Base-by-base conservation (phyloP, 257 asterid species). In the Jacaranda copaia region DNA sequence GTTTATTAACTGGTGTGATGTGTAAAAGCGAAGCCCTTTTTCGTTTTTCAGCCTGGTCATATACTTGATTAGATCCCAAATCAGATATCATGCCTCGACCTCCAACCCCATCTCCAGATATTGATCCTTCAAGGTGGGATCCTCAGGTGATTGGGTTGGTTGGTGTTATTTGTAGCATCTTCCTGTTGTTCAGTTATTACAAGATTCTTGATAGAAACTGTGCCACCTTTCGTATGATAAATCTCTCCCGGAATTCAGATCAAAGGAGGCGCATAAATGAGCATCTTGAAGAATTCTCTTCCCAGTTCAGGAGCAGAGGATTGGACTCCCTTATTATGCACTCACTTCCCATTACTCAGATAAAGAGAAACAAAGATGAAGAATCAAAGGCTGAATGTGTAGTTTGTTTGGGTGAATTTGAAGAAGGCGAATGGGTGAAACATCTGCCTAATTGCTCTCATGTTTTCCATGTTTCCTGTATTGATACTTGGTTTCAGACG, bases 401-500 rank as follows among this genome's bases (percentile, higher is more conserved):
- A 1, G 91, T 92, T 48, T 92, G 97, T 82, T 85, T 92, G 69
- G 89, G 92, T 15, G 95, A 92, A 63, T 90, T 90, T 48, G 92
- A 86, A 74, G 89, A 84, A 4, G 92, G 85, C 10, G 93, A 90
- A 20, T 89, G 93, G 92, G 85, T 85, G 75, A 92, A 90, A 61
- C 82, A 79, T 65, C 76, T 92, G 40, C 93, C 97, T 0, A 66
- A 16, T 66, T 90, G 96, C 77, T 82, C 91, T 10, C 97, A 92
- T 76, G 84, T 81, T 40, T 90, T 90, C 68, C 97, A 90, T 58
- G 91, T 92, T 36, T 81, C 93, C 1, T 90, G 98, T 69, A 90
- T 90, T 6, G 91, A 92, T 46, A 77, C 91, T 52, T 92, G 97
- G 97, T 92, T 92, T 82, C 93, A 90, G 84, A 82, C 89, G 5